These are phyloP conservation scores for Paramecium caudatum DNA, from an alignment of 73 alveolate genomes.

Conservation along the genomic window DNA sequence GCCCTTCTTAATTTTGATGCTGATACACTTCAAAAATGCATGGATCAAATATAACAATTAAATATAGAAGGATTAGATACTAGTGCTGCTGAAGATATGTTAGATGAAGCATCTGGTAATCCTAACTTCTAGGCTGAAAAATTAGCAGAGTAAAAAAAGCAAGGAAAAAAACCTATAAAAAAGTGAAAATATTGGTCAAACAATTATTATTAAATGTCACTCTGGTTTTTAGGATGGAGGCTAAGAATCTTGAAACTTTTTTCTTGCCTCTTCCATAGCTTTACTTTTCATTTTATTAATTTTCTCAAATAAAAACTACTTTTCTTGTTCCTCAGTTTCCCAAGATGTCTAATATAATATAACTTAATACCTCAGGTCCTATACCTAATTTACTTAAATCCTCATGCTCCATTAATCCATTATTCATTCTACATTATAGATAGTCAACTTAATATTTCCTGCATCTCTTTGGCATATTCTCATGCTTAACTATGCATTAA, in stretches of 20 bases:
- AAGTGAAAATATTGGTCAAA: constrained; percentile 66
- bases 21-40: constrained; percentile 64
- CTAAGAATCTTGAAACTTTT: no score
- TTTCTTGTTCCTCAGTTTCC: constrained; percentile 75
- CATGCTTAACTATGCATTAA: constrained; percentile 82
- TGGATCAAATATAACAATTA: constrained; percentile 58
- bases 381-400: constrained; percentile 87
- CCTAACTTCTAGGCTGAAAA: constrained; percentile 70
- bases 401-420: constrained; percentile 89
- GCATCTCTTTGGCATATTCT: constrained; percentile 93
- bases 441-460: constrained; percentile 87
- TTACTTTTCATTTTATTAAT: constrained; percentile 65
- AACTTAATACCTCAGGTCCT: constrained; percentile 74
- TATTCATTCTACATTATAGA: constrained; percentile 90
- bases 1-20: constrained; percentile 63
- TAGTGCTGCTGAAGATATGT: constrained; percentile 76
- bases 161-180: constrained; percentile 71
- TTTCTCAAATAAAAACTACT: constrained; percentile 68
- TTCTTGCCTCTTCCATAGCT: constrained; percentile 53
- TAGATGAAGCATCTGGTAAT: constrained; percentile 72
- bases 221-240: no score
- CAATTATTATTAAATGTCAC: no score
- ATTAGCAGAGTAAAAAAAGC: constrained; percentile 70
- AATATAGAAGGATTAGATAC: constrained; percentile 73
- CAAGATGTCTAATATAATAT: constrained; percentile 59